Percentiles rank a stretch among this genome's conserved stretches.
Evolutionary conservation across 1,139 yeast species (phyloP).

Genomic region (Debaryomyces psychrophilus): DNA sequence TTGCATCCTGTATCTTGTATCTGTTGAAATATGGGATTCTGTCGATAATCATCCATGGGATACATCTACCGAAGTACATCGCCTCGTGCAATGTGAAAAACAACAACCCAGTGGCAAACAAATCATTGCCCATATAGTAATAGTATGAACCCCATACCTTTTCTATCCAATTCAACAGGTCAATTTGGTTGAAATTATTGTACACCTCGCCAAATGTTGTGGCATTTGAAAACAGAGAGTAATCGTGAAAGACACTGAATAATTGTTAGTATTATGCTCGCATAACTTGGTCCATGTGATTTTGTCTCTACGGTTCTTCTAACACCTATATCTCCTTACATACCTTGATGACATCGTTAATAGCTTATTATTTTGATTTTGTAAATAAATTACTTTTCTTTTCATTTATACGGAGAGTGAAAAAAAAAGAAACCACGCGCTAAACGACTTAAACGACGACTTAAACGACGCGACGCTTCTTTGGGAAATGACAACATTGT

Average conservation of each 20-base stretch:
- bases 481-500: constrained; percentile 1
- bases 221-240: constrained; percentile 41
- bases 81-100: constrained; percentile 47
- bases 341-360: constrained; percentile 9
- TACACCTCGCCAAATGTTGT: constrained; percentile 43
- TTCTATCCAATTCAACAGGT: constrained; percentile 33
- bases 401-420: constrained; percentile 5
- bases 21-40: constrained; percentile 43
- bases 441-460: constrained; percentile 16
- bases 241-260: constrained; percentile 42
- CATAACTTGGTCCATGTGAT: not conserved
- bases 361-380: not conserved
- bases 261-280: constrained; percentile 9
- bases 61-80: constrained; percentile 48
- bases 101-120: constrained; percentile 50
- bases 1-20: constrained; percentile 49
- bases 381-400: not conserved
- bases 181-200: constrained; percentile 37
- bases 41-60: constrained; percentile 52
- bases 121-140: constrained; percentile 44
- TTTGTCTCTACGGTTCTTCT: not conserved
- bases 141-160: constrained; percentile 50
- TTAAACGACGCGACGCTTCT: constrained; percentile 7
- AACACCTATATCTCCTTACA: not conserved
- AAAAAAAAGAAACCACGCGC: constrained; percentile 10